Base-by-base conservation (phyloP, 2,329 filamentous ascomycete genomes). In the Aspergillus ibericus region DNA sequence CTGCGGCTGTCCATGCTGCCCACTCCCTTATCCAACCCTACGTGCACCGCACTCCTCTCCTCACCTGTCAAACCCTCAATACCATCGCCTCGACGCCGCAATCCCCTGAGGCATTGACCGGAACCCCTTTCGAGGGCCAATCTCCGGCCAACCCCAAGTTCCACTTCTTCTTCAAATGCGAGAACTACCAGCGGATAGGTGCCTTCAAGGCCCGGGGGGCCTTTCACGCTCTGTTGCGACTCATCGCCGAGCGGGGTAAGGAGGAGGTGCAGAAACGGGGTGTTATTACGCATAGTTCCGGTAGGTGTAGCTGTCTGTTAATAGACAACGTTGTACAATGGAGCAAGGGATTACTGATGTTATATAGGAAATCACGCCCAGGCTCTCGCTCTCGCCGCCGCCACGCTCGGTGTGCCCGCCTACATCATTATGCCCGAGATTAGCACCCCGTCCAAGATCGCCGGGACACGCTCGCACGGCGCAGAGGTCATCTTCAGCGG, bases 361-460 rank as follows among this genome's bases (percentile, higher is more conserved):
- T 20, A 3, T 1, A 34, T 63, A 93, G 93, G 93, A 59, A 98
- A 98, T 77, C 95, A 98, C 72, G 93, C 93, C 0, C 92, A 96
- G 80, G 93, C 95, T 1, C 86, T 98, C 57, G 86, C 93, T 1
- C 88, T 97, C 52, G 93, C 93, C 0, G 92, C 93, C 2, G 82
- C 81, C 16, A 88, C 88, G 36, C 85, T 89, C 70, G 78, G 81
- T 54, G 87, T 97, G 62, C 88, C 89, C 10, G 91, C 92, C 0
- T 86, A 93, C 78, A 93, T 98, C 70, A 88, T 98, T 59, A 98
- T 98, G 93, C 93, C 93, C 0, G 74, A 78, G n/a, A 95, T 95
- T 70, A 89, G 88, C 57, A 88, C 90, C 0, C 85, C 90, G n/a
- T 88, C 87, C 62, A 98, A 98, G 76, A 92, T 97, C 62, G 88